These are phyloP conservation scores for Zygoascus flipseniorum DNA, from an alignment of 805 yeast genomes.

Conservation along the genomic window DNA sequence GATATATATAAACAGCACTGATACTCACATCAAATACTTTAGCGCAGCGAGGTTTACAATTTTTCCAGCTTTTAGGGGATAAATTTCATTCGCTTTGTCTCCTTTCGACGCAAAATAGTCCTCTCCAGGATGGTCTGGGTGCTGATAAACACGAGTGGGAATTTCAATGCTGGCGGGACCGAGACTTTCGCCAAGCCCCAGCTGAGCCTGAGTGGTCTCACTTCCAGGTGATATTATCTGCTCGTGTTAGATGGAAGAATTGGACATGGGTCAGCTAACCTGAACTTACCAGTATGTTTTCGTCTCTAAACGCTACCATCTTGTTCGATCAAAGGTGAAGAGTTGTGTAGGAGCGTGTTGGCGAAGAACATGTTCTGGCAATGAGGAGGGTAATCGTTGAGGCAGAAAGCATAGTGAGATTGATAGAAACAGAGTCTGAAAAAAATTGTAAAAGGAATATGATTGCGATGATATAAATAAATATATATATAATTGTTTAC, in stretches of 20 bases:
- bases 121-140: conserved; percentile 17
- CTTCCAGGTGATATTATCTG: conserved; percentile 75
- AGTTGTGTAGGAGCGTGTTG: not conserved
- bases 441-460: too few relatives aligned
- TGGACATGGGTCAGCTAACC: not conserved
- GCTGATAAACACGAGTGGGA: conserved; percentile 66
- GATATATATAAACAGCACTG: not conserved
- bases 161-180: conserved; percentile 67
- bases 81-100: conserved; percentile 38
- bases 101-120: conserved; percentile 32
- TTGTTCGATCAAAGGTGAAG: not conserved
- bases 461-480: too few relatives aligned
- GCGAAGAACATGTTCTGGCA: not conserved
- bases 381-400: not conserved
- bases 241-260: not conserved
- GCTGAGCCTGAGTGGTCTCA: conserved; percentile 59
- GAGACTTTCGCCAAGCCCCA: conserved; percentile 67
- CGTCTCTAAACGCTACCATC: conserved; percentile 32
- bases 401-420: too few relatives aligned
- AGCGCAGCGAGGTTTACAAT: conserved; percentile 66
- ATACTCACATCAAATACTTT: conserved; percentile 46
- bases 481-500: too few relatives aligned
- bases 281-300: conserved; percentile 28
- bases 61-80: conserved; percentile 57
- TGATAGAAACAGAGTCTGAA: too few relatives aligned